Percentiles rank a stretch among this genome's conserved stretches.
Evolutionary conservation across 805 yeast species (phyloP).

Genomic region (Debaryomyces castellii): DNA sequence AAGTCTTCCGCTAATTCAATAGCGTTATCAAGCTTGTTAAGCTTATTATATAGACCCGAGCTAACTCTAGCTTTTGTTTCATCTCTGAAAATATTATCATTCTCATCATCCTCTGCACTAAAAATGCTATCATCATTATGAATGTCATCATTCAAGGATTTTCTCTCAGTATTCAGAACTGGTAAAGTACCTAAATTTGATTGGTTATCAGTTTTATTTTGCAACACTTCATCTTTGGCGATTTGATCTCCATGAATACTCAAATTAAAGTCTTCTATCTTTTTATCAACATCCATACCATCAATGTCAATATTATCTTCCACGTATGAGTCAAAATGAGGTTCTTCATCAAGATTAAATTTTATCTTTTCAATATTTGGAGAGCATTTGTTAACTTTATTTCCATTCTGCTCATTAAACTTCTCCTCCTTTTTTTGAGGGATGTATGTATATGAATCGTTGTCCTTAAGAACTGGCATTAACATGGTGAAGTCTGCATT

Average conservation of each 20-base stretch:
- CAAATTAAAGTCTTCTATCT: slow-evolving; percentile 3
- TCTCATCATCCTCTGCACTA: not conserved
- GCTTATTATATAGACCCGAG: slow-evolving; percentile 8
- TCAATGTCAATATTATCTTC: slow-evolving; percentile 62
- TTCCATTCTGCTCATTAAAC: not conserved
- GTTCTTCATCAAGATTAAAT: slow-evolving; percentile 7
- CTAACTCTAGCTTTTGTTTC: slow-evolving; percentile 1
- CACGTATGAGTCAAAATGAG: slow-evolving; percentile 55
- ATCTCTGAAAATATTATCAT: slow-evolving; percentile 5
- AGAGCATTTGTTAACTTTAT: not conserved
- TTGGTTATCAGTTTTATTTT: not conserved
- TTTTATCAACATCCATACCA: slow-evolving; percentile 6
- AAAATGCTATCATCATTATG: too few relatives aligned
- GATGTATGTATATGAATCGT: slow-evolving; percentile 1
- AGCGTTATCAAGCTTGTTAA: slow-evolving; percentile 12
- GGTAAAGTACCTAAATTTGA: not conserved
- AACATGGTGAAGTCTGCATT: slow-evolving; percentile 27
- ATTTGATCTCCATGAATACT: not conserved
- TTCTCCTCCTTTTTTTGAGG: not conserved
- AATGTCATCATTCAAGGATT: too few relatives aligned
- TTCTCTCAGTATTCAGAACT: not conserved
- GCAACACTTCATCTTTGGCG: not conserved
- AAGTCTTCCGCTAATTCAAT: slow-evolving; percentile 25
- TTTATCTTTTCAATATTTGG: not conserved
- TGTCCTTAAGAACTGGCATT: slow-evolving; percentile 8